Conservation (phyloP, 2,329 filamentous ascomycete genomes). For the Whalleya microplaca region DNA sequence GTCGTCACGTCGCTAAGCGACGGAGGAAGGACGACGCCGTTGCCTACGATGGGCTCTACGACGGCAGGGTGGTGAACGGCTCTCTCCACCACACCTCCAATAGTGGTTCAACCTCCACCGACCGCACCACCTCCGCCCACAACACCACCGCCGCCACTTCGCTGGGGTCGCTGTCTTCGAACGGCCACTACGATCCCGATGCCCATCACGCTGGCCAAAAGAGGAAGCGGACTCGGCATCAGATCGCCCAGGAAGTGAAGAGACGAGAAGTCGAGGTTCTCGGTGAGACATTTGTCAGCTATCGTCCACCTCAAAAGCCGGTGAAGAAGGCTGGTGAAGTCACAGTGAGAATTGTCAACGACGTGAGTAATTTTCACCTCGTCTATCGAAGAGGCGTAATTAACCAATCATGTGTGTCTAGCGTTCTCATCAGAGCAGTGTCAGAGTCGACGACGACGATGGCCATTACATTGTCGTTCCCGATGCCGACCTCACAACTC, state of each 20-base stretch:
- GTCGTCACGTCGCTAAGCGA: constrained; percentile 69
- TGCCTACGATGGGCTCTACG: constrained; percentile 72
- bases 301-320: constrained; percentile 84
- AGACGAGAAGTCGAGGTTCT: constrained; percentile 72
- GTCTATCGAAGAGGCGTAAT: not conserved
- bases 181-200: constrained; percentile 68
- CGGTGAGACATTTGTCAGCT: constrained; percentile 74
- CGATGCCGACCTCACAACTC: constrained; percentile 81
- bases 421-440: constrained; percentile 49
- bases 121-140: constrained; percentile 78
- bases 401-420: constrained; percentile 18
- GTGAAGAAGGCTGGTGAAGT: constrained; percentile 89
- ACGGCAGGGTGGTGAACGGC: constrained; percentile 62
- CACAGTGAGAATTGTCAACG: constrained; percentile 61
- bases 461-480: constrained; percentile 95
- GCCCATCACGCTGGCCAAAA: constrained; percentile 77
- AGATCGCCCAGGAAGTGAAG: constrained; percentile 81
- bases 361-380: constrained; percentile 54
- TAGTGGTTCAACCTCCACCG: constrained; percentile 77
- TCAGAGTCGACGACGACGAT: constrained; percentile 93
- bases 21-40: constrained; percentile 67
- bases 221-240: constrained; percentile 80
- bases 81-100: constrained; percentile 76
- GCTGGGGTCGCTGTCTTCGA: constrained; percentile 69
- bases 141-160: constrained; percentile 92